Percentiles rank a stretch among this genome's conserved stretches.
Evolutionary conservation across 2,329 filamentous ascomycete genomes (phyloP).

Genomic region (Neonectria ditissima): DNA sequence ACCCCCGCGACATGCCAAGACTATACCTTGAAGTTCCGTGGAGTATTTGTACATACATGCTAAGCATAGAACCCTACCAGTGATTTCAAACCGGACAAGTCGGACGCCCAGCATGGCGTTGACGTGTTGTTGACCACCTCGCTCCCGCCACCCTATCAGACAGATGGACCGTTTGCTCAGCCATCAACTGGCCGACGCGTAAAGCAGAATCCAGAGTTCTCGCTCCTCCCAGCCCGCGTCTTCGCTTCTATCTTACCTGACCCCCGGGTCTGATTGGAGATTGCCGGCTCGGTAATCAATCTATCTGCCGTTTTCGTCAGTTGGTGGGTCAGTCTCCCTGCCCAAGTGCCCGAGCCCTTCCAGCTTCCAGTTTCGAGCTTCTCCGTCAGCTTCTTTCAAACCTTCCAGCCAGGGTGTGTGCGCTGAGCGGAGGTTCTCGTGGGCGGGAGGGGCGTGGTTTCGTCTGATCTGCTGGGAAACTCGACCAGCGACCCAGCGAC

Average conservation of each 20-base stretch:
- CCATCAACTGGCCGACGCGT: conserved; percentile 2
- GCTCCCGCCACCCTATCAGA: conserved; percentile 4
- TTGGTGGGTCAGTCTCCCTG: conserved; percentile 24
- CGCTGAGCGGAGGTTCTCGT: conserved; percentile 3
- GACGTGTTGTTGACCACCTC: conserved; percentile 14
- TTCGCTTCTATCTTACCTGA: not conserved
- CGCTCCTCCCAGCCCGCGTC: not conserved
- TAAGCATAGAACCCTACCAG: conserved; percentile 14
- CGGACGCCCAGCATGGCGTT: conserved; percentile 11
- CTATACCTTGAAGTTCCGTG: conserved; percentile 17
- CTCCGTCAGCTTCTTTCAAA: conserved; percentile 30
- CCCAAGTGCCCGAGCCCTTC: conserved; percentile 27
- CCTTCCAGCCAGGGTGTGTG: conserved; percentile 31
- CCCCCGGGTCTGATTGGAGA: conserved; percentile 16
- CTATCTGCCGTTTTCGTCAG: conserved; percentile 18
- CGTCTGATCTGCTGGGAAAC: conserved; percentile 24
- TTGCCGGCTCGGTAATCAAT: conserved; percentile 32
- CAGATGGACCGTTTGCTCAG: conserved; percentile 1
- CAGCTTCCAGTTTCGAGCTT: conserved; percentile 37
- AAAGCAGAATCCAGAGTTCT: not conserved
- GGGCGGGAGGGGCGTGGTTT: conserved; percentile 23
- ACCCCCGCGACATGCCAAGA: conserved; percentile 17
- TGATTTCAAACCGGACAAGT: conserved; percentile 13
- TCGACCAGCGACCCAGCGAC: conserved; percentile 19
- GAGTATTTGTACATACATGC: conserved; percentile 8